Conservation (phyloP, 768 basidiomycete species). For the Tylopilus plumbeoviolaceoides region DNA sequence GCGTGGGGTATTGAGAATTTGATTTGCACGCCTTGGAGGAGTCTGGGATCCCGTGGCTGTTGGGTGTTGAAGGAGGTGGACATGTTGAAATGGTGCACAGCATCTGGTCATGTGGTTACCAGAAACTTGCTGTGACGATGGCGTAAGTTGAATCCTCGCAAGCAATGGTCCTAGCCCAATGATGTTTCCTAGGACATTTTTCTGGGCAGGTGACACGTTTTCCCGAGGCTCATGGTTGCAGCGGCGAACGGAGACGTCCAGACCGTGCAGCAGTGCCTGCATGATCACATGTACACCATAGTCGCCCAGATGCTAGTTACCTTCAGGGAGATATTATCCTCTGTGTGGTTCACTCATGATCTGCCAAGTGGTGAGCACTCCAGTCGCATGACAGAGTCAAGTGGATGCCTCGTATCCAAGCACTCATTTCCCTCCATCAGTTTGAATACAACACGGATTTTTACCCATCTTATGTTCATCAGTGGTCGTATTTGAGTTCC, state of each 20-base stretch:
- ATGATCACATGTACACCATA: slow-evolving; percentile 69
- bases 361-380: too few relatives aligned
- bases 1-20: slow-evolving; percentile 92
- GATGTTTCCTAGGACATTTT: slow-evolving; percentile 64
- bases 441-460: slow-evolving; percentile 97
- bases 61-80: slow-evolving; percentile 73
- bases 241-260: slow-evolving; percentile 45
- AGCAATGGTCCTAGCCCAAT: background rate
- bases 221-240: slow-evolving; percentile 66
- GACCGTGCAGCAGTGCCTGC: slow-evolving; percentile 77
- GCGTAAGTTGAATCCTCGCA: slow-evolving; percentile 47
- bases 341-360: too few relatives aligned
- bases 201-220: slow-evolving; percentile 90
- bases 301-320: slow-evolving; percentile 67
- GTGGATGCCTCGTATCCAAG: too few relatives aligned
- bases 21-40: slow-evolving; percentile 77
- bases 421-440: slow-evolving; percentile 73
- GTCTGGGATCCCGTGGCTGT: slow-evolving; percentile 82
- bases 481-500: slow-evolving; percentile 29
- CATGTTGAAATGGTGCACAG: slow-evolving; percentile 76
- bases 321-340: too few relatives aligned
- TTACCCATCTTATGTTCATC: slow-evolving; percentile 74
- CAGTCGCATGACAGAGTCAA: too few relatives aligned
- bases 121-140: slow-evolving; percentile 93
- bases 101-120: slow-evolving; percentile 91